Evolutionary conservation across 2,329 filamentous ascomycete genomes (phyloP).

Genomic region (Pezicula rhizophila): DNA sequence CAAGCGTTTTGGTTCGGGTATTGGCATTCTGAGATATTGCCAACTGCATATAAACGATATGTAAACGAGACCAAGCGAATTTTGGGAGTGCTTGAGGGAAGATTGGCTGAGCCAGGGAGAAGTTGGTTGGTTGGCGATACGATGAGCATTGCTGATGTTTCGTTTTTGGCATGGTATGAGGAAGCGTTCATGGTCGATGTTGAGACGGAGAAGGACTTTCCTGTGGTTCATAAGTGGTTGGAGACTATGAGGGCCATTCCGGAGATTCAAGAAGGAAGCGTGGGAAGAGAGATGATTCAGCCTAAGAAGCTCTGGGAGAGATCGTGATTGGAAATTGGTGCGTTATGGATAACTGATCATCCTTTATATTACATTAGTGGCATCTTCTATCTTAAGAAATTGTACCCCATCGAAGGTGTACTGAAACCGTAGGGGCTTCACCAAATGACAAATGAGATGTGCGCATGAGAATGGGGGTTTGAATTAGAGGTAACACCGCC

Average conservation of each 20-base stretch:
- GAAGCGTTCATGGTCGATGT: background rate
- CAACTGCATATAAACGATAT: background rate
- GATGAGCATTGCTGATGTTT: background rate
- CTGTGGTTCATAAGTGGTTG: background rate
- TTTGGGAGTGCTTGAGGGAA: background rate
- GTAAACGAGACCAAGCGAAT: conserved; percentile 2
- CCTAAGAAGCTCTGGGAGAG: background rate
- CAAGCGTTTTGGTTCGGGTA: conserved; percentile 26
- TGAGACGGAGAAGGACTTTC: background rate
- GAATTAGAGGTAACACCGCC: too few relatives aligned
- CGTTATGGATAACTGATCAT: too few relatives aligned
- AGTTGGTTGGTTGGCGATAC: background rate
- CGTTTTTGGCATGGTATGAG: background rate
- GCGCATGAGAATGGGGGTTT: too few relatives aligned
- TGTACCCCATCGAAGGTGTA: too few relatives aligned
- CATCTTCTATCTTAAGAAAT: too few relatives aligned
- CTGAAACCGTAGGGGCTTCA: too few relatives aligned
- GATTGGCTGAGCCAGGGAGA: background rate
- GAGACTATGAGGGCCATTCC: background rate
- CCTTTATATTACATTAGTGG: too few relatives aligned
- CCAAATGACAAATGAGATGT: too few relatives aligned
- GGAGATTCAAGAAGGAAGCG: background rate
- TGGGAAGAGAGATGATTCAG: background rate
- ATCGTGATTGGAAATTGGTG: too few relatives aligned
- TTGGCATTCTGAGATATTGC: conserved; percentile 19